Percentiles rank a stretch among this genome's conserved stretches.
Conservation (phyloP, 345 rosid species). For the Atalantia buxifolia region DNA sequence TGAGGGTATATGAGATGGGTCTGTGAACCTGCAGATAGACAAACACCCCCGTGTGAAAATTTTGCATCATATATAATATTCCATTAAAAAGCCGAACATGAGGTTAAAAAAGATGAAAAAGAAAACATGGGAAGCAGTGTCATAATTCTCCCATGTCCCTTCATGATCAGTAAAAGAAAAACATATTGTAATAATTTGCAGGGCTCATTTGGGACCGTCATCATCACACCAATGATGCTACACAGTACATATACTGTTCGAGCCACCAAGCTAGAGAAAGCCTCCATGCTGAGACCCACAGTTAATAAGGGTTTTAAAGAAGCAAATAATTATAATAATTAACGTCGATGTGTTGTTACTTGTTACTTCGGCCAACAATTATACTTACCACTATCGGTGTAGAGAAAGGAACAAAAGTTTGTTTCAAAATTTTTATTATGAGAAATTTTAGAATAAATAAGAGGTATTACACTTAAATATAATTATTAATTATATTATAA, state of each 20-base stretch:
- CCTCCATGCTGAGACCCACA: no score
- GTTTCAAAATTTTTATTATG: no score
- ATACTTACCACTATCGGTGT: no score
- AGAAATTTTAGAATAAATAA: no score
- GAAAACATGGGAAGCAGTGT: background rate
- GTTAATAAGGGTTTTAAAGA: no score
- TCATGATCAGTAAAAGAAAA: slow-evolving; percentile 12
- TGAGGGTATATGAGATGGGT: background rate
- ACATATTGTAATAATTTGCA: background rate
- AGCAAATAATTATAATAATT: no score
- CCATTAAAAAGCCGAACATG: slow-evolving; percentile 1
- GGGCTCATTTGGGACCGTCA: slow-evolving; percentile 14
- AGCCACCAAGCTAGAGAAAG: background rate
- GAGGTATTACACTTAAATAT: no score
- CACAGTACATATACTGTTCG: background rate
- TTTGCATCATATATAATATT: background rate
- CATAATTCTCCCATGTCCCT: slow-evolving; percentile 17
- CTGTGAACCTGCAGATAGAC: background rate
- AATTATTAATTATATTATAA: no score
- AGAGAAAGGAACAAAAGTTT: no score
- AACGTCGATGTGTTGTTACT: no score
- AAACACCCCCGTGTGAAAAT: background rate
- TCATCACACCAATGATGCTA: slow-evolving; percentile 8
- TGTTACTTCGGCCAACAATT: no score
- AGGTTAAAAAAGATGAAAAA: background rate